A percentile compares a stretch with the other conserved stretches of the same genome.
Evolutionary conservation across 768 basidiomycete genomes (phyloP).

Genomic region (Lactarius psammicola): DNA sequence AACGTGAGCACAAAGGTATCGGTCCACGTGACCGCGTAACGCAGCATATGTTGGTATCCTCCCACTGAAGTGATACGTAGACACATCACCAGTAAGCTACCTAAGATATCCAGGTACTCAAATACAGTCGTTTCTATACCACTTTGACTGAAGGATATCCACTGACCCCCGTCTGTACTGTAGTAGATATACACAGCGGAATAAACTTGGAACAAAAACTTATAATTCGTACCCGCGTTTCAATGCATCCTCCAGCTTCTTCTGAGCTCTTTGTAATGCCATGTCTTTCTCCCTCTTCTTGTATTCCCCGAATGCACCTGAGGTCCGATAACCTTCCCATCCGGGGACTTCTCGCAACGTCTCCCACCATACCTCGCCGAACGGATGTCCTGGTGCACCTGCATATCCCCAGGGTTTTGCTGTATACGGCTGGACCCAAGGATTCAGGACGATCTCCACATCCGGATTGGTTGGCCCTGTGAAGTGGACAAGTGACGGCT

Average conservation of each 20-base stretch:
- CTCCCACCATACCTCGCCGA: conserved; percentile 47
- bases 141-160: no score
- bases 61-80: no score
- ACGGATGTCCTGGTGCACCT: conserved; percentile 52
- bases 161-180: background rate
- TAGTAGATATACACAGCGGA: background rate
- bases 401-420: conserved; percentile 60
- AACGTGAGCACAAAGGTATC: no score
- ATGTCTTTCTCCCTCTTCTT: conserved; percentile 1
- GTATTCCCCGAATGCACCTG: conserved; percentile 3
- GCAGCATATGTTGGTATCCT: no score
- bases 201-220: background rate
- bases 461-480: conserved; percentile 53
- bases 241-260: conserved; percentile 3
- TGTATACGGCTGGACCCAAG: conserved; percentile 51
- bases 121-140: no score
- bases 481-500: conserved; percentile 54
- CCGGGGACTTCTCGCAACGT: conserved; percentile 40
- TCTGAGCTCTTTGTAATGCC: background rate
- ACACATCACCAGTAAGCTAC: no score
- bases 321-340: conserved; percentile 40
- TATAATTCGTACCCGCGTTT: background rate
- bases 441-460: conserved; percentile 47
- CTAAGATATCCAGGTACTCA: no score
- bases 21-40: no score